Evolutionary conservation across 2,329 filamentous ascomycete genomes (phyloP), one percentile per base, ranked within the genome.

Genomic region (Aspergillus niger): DNA sequence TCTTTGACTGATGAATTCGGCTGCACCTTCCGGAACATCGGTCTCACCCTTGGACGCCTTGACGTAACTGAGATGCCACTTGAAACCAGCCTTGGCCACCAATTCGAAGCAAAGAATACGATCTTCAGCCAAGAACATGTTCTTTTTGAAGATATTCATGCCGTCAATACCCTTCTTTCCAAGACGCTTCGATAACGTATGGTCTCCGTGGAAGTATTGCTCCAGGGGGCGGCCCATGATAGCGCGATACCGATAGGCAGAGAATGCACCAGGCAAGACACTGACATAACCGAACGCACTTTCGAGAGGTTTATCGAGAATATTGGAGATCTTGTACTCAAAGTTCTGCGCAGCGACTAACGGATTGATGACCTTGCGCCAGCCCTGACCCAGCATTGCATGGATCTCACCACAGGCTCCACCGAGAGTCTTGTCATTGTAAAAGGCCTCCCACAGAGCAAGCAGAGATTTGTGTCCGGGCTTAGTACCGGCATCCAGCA

Each of bases 71-170:
- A 99, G 79, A 84, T 99, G 95, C 95, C 95, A 99, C 80, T 99
- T 99, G 69, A 94, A 96, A 66, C 95, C 95, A 57, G 95, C 94
- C 82, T 99, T 99, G 75, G 95, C 95, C 67, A 99, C 95, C 74
- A 99, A 83, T 78, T 99, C 95, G 85, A 98, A 99, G 84, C 95
- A 99, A 54, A 99, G 86, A 83, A 99, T 99, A 87, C 95, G 92
- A 89, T 99, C 95, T 82, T 99, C 95, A 79, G 95, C 95, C 87
- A 99, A 94, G 86, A 98, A 99, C 95, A 99, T 99, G 87, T 99
- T 99, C 88, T 98, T 98, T 84, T 98, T 98, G 91, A 99, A 99
- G 77, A 99, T 98, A 81, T 98, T 98, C 95, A 98, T 98, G 71
- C 94, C 95, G 75, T 99, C 95, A 70, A 99, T 98, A 86, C 95